Conservation (phyloP, 441 rosid genomes). For the Isatis lusitanica region DNA sequence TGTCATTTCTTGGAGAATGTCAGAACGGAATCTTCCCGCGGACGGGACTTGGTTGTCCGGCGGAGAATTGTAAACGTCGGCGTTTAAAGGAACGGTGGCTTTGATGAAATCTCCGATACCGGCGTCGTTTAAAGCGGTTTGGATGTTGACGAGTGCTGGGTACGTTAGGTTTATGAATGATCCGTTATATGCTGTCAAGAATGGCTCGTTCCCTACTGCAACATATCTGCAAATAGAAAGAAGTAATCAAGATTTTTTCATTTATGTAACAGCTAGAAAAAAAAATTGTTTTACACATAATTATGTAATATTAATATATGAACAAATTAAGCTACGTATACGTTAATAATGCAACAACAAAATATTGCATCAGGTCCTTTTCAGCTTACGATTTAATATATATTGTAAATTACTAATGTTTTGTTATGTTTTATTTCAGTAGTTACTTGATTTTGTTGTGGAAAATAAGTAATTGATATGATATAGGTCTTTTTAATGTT, state of each 20-base stretch:
- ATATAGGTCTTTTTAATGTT: neutral
- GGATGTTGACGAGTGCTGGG: conserved; percentile 92
- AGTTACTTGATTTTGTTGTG: neutral
- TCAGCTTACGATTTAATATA: too few relatives aligned
- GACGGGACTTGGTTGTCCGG: conserved; percentile 63
- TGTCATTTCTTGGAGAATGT: conserved; percentile 61
- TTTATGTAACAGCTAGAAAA: neutral
- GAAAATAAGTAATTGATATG: neutral
- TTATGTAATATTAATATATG: neutral
- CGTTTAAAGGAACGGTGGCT: conserved; percentile 89
- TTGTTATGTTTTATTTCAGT: neutral
- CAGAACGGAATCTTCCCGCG: conserved; percentile 74
- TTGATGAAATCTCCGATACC: conserved; percentile 69
- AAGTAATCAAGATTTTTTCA: too few relatives aligned
- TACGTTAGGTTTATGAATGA: conserved; percentile 61
- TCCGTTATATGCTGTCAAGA: conserved; percentile 69
- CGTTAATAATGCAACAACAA: too few relatives aligned
- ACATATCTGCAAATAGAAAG: conserved; percentile 53
- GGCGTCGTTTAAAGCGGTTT: conserved; percentile 87
- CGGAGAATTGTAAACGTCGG: conserved; percentile 85
- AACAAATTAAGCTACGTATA: neutral
- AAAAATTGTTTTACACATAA: neutral
- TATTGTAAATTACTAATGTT: neutral
- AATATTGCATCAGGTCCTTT: too few relatives aligned
- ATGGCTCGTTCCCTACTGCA: conserved; percentile 92